Percentiles rank a stretch among this genome's conserved stretches.
phyloP scores from a whole-genome alignment of 768 basidiomycete genomes.

The Boletus barrowsii region DNA sequence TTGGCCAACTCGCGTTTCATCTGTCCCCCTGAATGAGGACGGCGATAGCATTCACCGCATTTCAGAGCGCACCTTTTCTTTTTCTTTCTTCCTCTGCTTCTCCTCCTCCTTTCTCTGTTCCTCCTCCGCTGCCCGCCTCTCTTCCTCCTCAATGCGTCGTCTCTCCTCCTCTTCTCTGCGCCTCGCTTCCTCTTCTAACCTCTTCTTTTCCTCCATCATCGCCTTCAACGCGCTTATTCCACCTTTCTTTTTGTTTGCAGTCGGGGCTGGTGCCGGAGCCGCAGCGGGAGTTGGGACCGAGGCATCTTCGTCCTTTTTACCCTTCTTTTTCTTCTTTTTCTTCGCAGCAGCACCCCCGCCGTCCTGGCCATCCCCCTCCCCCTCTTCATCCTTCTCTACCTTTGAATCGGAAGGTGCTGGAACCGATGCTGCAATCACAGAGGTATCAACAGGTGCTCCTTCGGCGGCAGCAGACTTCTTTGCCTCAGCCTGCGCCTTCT shows the following conservation, averaged over 20 bases:
- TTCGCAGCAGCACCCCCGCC: slow-evolving; percentile 51
- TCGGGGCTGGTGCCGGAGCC: slow-evolving; percentile 34
- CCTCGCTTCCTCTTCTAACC: slow-evolving; percentile 80
- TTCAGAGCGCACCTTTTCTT: slow-evolving; percentile 62
- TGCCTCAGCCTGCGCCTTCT: slow-evolving; percentile 86
- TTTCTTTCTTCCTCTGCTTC: slow-evolving; percentile 81
- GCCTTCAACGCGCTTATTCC: slow-evolving; percentile 84
- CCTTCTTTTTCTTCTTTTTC: slow-evolving; percentile 84
- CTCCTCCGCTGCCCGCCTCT: slow-evolving; percentile 74
- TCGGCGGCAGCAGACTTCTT: slow-evolving; percentile 55
- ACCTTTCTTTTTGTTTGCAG: slow-evolving; percentile 65
- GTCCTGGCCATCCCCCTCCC: slow-evolving; percentile 64
- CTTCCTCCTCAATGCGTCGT: slow-evolving; percentile 85
- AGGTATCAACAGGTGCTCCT: slow-evolving; percentile 29
- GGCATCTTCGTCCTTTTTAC: slow-evolving; percentile 72
- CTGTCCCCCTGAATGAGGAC: slow-evolving; percentile 37
- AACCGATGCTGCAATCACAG: slow-evolving; percentile 5
- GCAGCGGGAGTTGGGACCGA: slow-evolving; percentile 41
- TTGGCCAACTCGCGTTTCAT: slow-evolving; percentile 85
- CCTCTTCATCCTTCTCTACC: slow-evolving; percentile 51
- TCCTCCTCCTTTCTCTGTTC: slow-evolving; percentile 75
- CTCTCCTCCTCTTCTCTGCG: slow-evolving; percentile 73
- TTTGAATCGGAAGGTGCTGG: slow-evolving; percentile 30
- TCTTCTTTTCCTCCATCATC: slow-evolving; percentile 89
- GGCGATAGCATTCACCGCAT: background rate